Evolutionary conservation across 345 rosid genomes (phyloP).

Genomic region (Salix purpurea): DNA sequence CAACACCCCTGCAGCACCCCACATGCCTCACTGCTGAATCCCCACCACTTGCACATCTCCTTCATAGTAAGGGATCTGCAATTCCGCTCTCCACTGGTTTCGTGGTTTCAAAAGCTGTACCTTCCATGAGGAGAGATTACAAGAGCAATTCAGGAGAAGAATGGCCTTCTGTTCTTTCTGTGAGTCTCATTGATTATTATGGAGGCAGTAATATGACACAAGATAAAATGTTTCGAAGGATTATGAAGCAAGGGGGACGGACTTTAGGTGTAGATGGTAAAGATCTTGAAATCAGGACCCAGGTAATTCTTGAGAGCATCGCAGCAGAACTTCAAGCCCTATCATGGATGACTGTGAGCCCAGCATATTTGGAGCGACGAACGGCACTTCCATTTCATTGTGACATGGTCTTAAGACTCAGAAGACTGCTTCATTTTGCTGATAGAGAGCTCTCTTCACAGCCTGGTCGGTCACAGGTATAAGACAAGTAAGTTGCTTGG

Average conservation of each 20-base stretch:
- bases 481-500: slow-evolving; percentile 2
- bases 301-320: slow-evolving; percentile 69
- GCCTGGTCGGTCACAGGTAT: slow-evolving; percentile 35
- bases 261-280: slow-evolving; percentile 48
- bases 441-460: slow-evolving; percentile 47
- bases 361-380: slow-evolving; percentile 76
- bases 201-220: slow-evolving; percentile 52
- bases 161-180: slow-evolving; percentile 91
- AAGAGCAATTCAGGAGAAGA: slow-evolving; percentile 68
- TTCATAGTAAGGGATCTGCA: slow-evolving; percentile 91
- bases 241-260: slow-evolving; percentile 58
- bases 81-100: slow-evolving; percentile 87
- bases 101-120: slow-evolving; percentile 86
- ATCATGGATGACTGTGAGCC: slow-evolving; percentile 98
- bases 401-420: slow-evolving; percentile 90
- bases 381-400: slow-evolving; percentile 83
- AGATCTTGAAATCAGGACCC: slow-evolving; percentile 73
- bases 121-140: slow-evolving; percentile 74
- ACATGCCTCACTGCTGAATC: slow-evolving; percentile 96
- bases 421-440: slow-evolving; percentile 96
- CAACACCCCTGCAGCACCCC: slow-evolving; percentile 85
- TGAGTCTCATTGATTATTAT: slow-evolving; percentile 83
- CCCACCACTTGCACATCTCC: slow-evolving; percentile 98
- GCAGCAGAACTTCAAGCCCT: slow-evolving; percentile 96
- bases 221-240: slow-evolving; percentile 51